Percentiles rank a stretch among this genome's conserved stretches.
phyloP scores from a whole-genome alignment of 129 eudicot species.

The Centaurea solstitialis region DNA sequence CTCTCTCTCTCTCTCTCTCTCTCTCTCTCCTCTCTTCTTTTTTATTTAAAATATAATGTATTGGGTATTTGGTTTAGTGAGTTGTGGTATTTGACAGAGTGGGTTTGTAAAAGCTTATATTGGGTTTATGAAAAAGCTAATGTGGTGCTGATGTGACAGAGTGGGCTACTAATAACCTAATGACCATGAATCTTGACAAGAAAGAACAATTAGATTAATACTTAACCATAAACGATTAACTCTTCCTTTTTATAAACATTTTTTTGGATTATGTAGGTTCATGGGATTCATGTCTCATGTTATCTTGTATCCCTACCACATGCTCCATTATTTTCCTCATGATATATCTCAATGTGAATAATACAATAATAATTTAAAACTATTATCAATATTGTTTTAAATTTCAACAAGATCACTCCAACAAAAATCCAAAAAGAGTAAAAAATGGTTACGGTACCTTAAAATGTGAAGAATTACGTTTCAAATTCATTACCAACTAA shows the following conservation, averaged over 20 bases:
- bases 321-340: conserved; percentile 11
- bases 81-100: too few species aligned
- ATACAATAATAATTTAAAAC: background rate
- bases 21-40: too few species aligned
- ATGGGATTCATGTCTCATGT: conserved; percentile 4
- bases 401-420: background rate
- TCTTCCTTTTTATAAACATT: background rate
- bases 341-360: background rate
- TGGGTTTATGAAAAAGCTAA: too few species aligned
- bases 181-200: too few species aligned
- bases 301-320: conserved; percentile 2
- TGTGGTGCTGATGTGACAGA: too few species aligned
- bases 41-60: too few species aligned
- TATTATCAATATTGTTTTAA: background rate
- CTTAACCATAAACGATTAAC: too few species aligned
- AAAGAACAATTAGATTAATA: too few species aligned
- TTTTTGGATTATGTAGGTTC: background rate
- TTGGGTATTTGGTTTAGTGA: too few species aligned
- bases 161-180: too few species aligned
- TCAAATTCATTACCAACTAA: background rate
- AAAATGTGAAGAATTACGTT: background rate
- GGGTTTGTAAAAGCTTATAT: too few species aligned
- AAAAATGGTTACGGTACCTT: background rate
- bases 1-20: too few species aligned
- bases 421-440: background rate